Evolutionary conservation across 2,329 filamentous ascomycete genomes (phyloP), one percentile per base, ranked within the genome.

Genomic region (Sarocladium kiliense): DNA sequence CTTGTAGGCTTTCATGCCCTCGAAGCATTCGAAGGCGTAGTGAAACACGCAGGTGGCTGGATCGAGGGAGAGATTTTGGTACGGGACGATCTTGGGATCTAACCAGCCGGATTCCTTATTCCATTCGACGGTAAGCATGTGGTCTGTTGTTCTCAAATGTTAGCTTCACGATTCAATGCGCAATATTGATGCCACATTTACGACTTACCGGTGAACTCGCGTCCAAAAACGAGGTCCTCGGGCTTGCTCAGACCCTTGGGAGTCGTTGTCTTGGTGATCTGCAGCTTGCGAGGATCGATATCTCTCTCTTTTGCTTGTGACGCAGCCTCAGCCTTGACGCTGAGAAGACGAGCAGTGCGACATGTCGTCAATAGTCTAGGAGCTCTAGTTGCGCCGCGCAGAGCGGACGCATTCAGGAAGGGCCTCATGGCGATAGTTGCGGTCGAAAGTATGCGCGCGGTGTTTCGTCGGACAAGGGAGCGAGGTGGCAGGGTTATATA

Each of bases 1-100:
- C 74, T 93, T 95, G 81, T 99, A 99, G 58, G 94, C 94, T 79
- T 99, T 99, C 91, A 97, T 96, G 63, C 94, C 87, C 70, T 91
- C 87, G 69, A 91, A 91, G 65, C 87, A 90, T 64, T 89, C 84
- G 23, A 87, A 90, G 14, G 87, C 87, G 74, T 99, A 99, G 81
- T 99, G 94, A 76, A 99, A 93, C 59, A 97, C 94, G 75, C 92
- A 97, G 32, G 91, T 94, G 42, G 94, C 91, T 25, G 94, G 94
- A 72, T 97, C 94, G 65, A 99, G 87, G 45, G 89, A 93, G 64
- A 99, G 89, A 75, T 97, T 97, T 74, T 97, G 91, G 79, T 97
- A 97, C 19, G 94, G 94, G 18, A 83, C 86, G 68, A 99, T 97
- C 61, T 84, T 80, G 56, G 93, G 90, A 14, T 85, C 74, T 41